A percentile compares a stretch with the other conserved stretches of the same genome.
phyloP scores from a whole-genome alignment of 805 yeast genomes.

The Scheffersomyces ergatensis region DNA sequence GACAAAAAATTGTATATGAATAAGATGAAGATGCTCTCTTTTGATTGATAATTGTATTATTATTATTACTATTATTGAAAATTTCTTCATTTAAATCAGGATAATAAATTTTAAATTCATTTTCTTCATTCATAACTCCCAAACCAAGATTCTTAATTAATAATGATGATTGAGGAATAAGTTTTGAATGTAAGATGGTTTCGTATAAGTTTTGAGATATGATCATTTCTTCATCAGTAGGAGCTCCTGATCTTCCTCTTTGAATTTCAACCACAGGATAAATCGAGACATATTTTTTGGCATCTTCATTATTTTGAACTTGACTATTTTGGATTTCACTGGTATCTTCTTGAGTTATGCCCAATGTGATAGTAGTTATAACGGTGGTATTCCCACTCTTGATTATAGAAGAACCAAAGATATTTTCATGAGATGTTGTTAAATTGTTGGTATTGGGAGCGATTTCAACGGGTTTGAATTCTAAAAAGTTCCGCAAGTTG shows the following conservation, averaged over 20 bases:
- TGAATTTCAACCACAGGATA: constrained; percentile 77
- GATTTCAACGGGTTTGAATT: constrained; percentile 59
- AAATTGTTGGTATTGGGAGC: constrained; percentile 32
- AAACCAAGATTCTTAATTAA: constrained; percentile 14
- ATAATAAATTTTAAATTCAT: constrained; percentile 11
- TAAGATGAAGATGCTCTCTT: constrained; percentile 19
- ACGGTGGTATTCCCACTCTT: constrained; percentile 72
- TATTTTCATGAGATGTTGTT: constrained; percentile 24
- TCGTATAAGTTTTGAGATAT: constrained; percentile 66
- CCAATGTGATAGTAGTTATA: constrained; percentile 69
- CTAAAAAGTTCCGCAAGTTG: constrained; percentile 63
- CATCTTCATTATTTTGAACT: not conserved
- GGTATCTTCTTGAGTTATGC: constrained; percentile 51
- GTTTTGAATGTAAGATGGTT: constrained; percentile 52
- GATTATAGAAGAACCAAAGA: constrained; percentile 66
- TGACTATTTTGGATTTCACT: constrained; percentile 8
- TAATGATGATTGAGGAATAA: constrained; percentile 40
- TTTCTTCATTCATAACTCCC: constrained; percentile 13
- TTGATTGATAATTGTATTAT: not conserved
- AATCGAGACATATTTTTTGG: constrained; percentile 32
- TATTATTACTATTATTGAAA: constrained; percentile 7
- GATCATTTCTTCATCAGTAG: constrained; percentile 82
- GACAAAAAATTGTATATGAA: constrained; percentile 60
- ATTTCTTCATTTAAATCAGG: constrained; percentile 18
- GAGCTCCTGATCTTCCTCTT: constrained; percentile 75